Evolutionary conservation across 208 protist species (phyloP).

Genomic region (Trypanosoma caninum): DNA sequence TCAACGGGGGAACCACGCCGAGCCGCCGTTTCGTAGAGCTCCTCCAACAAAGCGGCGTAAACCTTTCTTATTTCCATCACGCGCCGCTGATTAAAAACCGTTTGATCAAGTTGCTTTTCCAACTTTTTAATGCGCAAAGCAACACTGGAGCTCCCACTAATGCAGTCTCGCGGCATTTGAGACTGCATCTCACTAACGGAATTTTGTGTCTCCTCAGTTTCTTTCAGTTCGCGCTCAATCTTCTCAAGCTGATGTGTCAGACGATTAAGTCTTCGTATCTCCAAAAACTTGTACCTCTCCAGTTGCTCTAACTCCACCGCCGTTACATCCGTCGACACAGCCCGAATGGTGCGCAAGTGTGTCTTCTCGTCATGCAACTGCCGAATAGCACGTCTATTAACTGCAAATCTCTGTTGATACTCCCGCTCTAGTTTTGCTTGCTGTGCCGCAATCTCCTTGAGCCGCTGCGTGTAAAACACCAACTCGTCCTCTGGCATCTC

Average conservation of each 20-base stretch:
- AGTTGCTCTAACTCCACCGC: slow-evolving; percentile 54
- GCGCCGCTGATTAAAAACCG: slow-evolving; percentile 86
- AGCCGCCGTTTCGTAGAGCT: slow-evolving; percentile 60
- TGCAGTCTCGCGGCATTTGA: slow-evolving; percentile 2
- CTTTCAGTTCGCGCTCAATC: slow-evolving; percentile 2
- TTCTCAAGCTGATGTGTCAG: slow-evolving; percentile 41
- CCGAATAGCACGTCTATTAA: slow-evolving; percentile 48
- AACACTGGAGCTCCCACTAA: slow-evolving; percentile 43
- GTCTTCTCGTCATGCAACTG: slow-evolving; percentile 58
- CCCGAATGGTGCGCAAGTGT: slow-evolving; percentile 51
- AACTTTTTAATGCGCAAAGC: slow-evolving; percentile 82
- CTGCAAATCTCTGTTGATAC: slow-evolving; percentile 30
- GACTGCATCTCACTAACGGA: not conserved
- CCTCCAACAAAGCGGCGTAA: slow-evolving; percentile 80
- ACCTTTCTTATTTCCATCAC: slow-evolving; percentile 73
- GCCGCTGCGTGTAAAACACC: slow-evolving; percentile 33
- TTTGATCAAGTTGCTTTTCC: slow-evolving; percentile 89
- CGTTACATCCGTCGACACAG: slow-evolving; percentile 36
- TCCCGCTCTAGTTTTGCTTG: slow-evolving; percentile 33
- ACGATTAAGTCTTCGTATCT: slow-evolving; percentile 40
- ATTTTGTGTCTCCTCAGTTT: slow-evolving; percentile 3
- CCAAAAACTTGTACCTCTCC: slow-evolving; percentile 40
- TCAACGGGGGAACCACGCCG: slow-evolving; percentile 63
- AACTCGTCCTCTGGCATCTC: slow-evolving; percentile 7
- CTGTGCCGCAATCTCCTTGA: slow-evolving; percentile 40